These are phyloP conservation scores for Exophiala sp. DNA, from an alignment of 2,329 filamentous ascomycete species.

Conservation along the genomic window DNA sequence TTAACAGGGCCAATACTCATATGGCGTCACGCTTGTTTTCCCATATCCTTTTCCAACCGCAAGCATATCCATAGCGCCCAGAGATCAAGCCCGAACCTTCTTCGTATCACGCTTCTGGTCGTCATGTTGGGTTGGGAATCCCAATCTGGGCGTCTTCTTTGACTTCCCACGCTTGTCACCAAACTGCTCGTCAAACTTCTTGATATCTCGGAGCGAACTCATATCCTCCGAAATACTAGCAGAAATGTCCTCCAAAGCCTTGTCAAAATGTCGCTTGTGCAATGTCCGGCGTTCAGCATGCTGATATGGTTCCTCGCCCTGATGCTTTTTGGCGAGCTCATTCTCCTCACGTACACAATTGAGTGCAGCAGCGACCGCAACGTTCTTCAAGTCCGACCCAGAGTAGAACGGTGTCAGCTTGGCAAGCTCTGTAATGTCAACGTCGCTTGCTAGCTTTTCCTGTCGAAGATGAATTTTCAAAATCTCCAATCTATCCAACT, in stretches of 20 bases:
- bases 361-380: slow-evolving; percentile 49
- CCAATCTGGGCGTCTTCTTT: slow-evolving; percentile 55
- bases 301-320: slow-evolving; percentile 42
- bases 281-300: slow-evolving; percentile 70
- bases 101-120: slow-evolving; percentile 37
- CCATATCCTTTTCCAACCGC: too few species aligned
- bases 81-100: slow-evolving; percentile 36
- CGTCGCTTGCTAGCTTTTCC: slow-evolving; percentile 41
- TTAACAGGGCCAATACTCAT: too few species aligned
- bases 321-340: slow-evolving; percentile 29
- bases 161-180: slow-evolving; percentile 71
- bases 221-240: slow-evolving; percentile 94
- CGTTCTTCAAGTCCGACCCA: slow-evolving; percentile 52
- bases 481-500: slow-evolving; percentile 45
- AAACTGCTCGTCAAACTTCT: slow-evolving; percentile 94
- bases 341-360: slow-evolving; percentile 49
- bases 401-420: slow-evolving; percentile 48
- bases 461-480: slow-evolving; percentile 49
- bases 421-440: slow-evolving; percentile 43
- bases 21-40: too few species aligned
- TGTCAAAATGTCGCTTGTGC: slow-evolving; percentile 70
- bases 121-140: slow-evolving; percentile 43
- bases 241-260: slow-evolving; percentile 80
- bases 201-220: slow-evolving; percentile 76
- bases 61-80: too few species aligned